Percentiles rank a stretch among this genome's conserved stretches.
Evolutionary conservation across 257 asterid genomes (phyloP).

Genomic region (Solanum appendiculatum): DNA sequence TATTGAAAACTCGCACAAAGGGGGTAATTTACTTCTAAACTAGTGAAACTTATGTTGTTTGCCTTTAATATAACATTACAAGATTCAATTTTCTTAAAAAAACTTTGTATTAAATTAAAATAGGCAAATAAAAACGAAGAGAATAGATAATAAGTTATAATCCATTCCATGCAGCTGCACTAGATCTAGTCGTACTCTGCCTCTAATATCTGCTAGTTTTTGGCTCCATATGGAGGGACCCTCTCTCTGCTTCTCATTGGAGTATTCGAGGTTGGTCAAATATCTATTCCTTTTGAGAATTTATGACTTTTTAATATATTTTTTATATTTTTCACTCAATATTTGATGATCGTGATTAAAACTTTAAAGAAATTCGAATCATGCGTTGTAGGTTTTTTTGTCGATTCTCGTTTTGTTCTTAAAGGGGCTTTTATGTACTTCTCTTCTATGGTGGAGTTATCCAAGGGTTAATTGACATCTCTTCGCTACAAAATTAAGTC

Average conservation of each 20-base stretch:
- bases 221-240: not conserved
- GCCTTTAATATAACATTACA: too few species aligned
- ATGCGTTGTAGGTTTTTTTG: too few species aligned
- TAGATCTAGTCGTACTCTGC: not conserved
- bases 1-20: too few species aligned
- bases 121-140: too few species aligned
- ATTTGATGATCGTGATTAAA: too few species aligned
- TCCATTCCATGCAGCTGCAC: not conserved
- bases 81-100: too few species aligned
- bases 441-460: not conserved
- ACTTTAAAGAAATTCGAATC: too few species aligned
- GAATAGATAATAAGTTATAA: not conserved
- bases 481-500: not conserved
- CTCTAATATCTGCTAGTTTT: not conserved
- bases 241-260: not conserved
- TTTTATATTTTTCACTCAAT: too few species aligned
- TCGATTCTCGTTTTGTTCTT: not conserved
- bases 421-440: not conserved
- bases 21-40: too few species aligned
- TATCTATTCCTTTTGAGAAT: not conserved
- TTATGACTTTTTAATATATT: fast-evolving
- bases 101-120: too few species aligned
- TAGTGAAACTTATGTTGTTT: too few species aligned
- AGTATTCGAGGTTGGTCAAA: not conserved
- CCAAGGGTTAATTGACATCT: not conserved